Base-by-base conservation (phyloP, 1,139 yeast species). In the Debaryomycetaceae sp. region DNA sequence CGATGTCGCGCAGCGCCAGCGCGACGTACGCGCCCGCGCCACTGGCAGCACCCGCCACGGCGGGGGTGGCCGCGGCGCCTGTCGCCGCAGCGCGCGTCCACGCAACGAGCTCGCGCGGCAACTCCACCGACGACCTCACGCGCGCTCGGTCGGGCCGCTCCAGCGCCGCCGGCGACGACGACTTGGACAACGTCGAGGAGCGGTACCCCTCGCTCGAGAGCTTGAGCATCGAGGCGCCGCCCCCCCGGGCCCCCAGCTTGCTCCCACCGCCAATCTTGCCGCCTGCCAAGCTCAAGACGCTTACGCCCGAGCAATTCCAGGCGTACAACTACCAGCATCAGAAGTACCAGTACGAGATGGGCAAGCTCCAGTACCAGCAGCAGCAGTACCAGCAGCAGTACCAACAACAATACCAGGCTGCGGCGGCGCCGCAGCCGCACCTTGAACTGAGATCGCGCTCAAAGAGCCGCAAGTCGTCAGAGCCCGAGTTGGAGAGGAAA, bases 171-270 rank as follows among this genome's bases (percentile, higher is more conserved):
- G 24, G 11, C n/a, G 25, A 25, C 18, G 49, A 43, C 10, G 67
- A 61, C 19, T 45, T 67, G 31, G 71, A 65, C 24, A 56, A 66
- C 36, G 65, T 59, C 1, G 72, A 65, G 39, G 65, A 61, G 35
- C 49, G 72, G 27, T 68, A 55, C 34, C 74, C 74, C 3, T 62
- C 71, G 3, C 49, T 67, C 13, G 73, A 67, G 23, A 26, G 21
- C 18, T 29, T 33, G 23, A 13, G 16, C 10, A 18, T 29, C 4
- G 25, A 29, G 7, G 27, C 16, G 24, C 18, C 22, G n/a, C n/a
- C n/a, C n/a, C 37, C 38, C 7, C 30, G 25, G 8, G 32, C 32
- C 18, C 29, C 29, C 5, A 23, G 23, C 10, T 27, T 31, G 17
- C 30, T 36, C 18, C 56, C 56, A 2, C 31, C 34, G 2, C 46